These are phyloP conservation scores for Arachis monticola DNA, from an alignment of 331 rosid species.

Conservation along the genomic window DNA sequence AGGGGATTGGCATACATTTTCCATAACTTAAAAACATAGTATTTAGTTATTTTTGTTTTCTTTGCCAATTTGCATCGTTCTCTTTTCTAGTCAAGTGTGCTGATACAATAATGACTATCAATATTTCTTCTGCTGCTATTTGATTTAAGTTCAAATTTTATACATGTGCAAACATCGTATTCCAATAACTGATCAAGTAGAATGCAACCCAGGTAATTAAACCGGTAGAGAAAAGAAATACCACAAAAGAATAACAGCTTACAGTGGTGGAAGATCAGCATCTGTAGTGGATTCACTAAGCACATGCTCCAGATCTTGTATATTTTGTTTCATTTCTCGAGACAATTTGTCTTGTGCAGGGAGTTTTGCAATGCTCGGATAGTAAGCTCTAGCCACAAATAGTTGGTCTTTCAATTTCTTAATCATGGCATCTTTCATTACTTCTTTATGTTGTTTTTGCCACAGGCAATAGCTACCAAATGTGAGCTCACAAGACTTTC, in stretches of 20 bases:
- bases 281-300: conserved; percentile 92
- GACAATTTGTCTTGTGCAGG: conserved; percentile 76
- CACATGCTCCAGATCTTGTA: conserved; percentile 92
- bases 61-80: too few relatives aligned
- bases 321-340: conserved; percentile 78
- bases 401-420: conserved; percentile 89
- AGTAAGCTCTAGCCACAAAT: conserved; percentile 96
- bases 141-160: conserved; percentile 21
- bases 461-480: conserved; percentile 96
- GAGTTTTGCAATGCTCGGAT: conserved; percentile 92
- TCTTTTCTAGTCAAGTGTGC: too few relatives aligned
- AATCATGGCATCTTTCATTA: conserved; percentile 76
- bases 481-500: conserved; percentile 74
- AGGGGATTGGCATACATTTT: too few relatives aligned
- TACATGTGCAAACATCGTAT: conserved; percentile 7
- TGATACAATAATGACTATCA: neutral
- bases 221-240: conserved; percentile 12
- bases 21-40: too few relatives aligned
- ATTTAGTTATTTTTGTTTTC: too few relatives aligned
- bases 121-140: conserved; percentile 2
- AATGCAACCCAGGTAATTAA: conserved; percentile 34
- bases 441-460: conserved; percentile 82
- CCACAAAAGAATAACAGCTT: conserved; percentile 52
- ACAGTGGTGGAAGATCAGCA: conserved; percentile 89
- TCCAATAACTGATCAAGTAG: conserved; percentile 30